Percentiles rank a stretch among this genome's conserved stretches.
Conservation (phyloP, 2,329 filamentous ascomycete species). For the Chalara sp. region DNA sequence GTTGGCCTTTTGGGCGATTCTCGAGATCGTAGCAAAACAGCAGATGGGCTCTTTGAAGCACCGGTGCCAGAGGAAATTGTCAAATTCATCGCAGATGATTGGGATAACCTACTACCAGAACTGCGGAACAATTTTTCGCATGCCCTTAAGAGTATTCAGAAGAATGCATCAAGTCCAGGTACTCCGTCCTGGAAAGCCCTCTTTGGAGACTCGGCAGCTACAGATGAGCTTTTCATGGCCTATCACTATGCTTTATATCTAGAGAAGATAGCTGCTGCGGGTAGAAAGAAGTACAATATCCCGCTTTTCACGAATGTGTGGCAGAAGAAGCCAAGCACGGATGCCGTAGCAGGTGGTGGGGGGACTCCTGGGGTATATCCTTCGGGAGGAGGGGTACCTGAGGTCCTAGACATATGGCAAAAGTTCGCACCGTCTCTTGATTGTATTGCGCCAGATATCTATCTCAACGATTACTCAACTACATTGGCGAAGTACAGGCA, state of each 20-base stretch:
- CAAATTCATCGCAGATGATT: slow-evolving; percentile 22
- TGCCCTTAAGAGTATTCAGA: not conserved
- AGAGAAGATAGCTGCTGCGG: slow-evolving; percentile 33
- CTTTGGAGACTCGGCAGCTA: slow-evolving; percentile 30
- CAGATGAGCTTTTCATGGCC: slow-evolving; percentile 43
- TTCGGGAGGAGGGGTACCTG: slow-evolving; percentile 36
- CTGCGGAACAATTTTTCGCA: slow-evolving; percentile 7
- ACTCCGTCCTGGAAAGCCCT: slow-evolving; percentile 30
- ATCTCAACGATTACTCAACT: not conserved
- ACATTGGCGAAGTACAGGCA: slow-evolving; percentile 19
- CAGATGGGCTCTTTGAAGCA: slow-evolving; percentile 34
- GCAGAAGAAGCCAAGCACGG: slow-evolving; percentile 32
- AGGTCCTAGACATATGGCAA: slow-evolving; percentile 39
- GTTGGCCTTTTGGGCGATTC: slow-evolving; percentile 45
- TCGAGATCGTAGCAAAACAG: slow-evolving; percentile 36
- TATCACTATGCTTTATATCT: slow-evolving; percentile 36
- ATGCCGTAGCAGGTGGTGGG: slow-evolving; percentile 34
- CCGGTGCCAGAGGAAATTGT: slow-evolving; percentile 31
- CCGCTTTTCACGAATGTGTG: slow-evolving; percentile 41
- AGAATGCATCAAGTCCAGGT: not conserved
- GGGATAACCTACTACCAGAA: slow-evolving; percentile 20
- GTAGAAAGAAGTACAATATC: slow-evolving; percentile 33
- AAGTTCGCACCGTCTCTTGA: slow-evolving; percentile 36
- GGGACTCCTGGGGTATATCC: slow-evolving; percentile 38
- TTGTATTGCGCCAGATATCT: slow-evolving; percentile 33